A percentile compares a stretch with the other conserved stretches of the same genome.
Conservation (phyloP, 371 early-diverging fungal genomes). For the Mucor irregularis region DNA sequence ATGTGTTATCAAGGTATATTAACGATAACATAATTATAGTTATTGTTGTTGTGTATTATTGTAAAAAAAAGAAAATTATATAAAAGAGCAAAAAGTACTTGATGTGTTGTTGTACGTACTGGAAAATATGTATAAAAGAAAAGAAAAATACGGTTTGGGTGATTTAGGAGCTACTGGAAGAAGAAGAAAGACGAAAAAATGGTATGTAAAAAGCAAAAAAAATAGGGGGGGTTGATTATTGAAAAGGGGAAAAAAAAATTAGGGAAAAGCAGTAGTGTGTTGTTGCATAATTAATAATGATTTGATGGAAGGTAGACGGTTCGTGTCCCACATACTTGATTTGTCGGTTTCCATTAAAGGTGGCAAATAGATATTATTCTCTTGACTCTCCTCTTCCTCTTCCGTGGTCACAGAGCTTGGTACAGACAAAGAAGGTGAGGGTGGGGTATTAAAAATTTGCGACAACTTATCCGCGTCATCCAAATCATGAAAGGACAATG, state of each 20-base stretch:
- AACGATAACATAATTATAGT: too few species aligned
- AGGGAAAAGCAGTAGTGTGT: background rate
- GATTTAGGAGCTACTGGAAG: background rate
- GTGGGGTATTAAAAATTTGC: background rate
- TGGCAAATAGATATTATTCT: conserved; percentile 16
- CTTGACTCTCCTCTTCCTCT: background rate
- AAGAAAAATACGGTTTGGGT: too few species aligned
- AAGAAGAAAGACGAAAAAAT: background rate
- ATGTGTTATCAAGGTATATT: too few species aligned
- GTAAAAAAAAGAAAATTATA: too few species aligned
- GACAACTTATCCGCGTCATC: conserved; percentile 6
- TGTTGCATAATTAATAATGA: conserved; percentile 8
- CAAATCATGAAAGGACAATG: conserved; percentile 3
- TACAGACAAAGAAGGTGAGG: conserved; percentile 1
- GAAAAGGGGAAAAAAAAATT: background rate
- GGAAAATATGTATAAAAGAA: too few species aligned
- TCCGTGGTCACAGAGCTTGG: conserved; percentile 1
- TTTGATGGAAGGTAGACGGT: conserved; percentile 25
- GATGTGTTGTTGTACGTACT: too few species aligned
- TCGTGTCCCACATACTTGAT: conserved; percentile 2
- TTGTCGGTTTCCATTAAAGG: conserved; percentile 12
- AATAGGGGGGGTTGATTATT: background rate
- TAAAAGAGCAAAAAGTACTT: too few species aligned
- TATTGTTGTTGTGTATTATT: too few species aligned
- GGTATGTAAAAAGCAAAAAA: too few species aligned